Evolutionary conservation across 2,329 filamentous ascomycete species (phyloP), one percentile per base, ranked within the genome.

Genomic region (Paecilomyces sp.): DNA sequence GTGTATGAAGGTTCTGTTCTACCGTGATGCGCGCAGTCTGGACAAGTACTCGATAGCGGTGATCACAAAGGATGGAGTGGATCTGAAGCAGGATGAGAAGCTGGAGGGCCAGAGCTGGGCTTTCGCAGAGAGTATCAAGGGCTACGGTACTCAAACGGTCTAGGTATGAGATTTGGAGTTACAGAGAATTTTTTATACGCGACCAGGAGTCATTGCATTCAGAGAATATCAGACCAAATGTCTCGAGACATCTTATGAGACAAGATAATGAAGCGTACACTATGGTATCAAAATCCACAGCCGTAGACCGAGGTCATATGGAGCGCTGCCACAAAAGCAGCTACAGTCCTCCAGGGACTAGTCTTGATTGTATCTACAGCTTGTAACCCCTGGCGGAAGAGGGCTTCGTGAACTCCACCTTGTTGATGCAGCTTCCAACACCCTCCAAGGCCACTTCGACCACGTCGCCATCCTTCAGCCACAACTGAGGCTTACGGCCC

Each of bases 1-100:
- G 79, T 96, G 92, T 78, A 92, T 99, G 90, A 97, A 97, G 85
- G 93, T 97, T 57, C 83, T 99, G 62, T 99, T 90, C 81, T 99
- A 99, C 82, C 86, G 94, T 69, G 94, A 99, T 78, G 94, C 94
- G 53, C 87, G 94, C 76, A 95, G 90, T 79, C 79, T 94, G 78
- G 92, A 97, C 78, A 83, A 85, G 67, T 99, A 97, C 81, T 94
- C 90, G 65, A 88, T 97, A 73, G 93, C 93, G 22, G 83, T 97
- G 58, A 83, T 99, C 59, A 94, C 90, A 59, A 89, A 91, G 78
- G 90, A 91, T 55, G 91, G 90, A n/a, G 87, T 97, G 61, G 89
- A 95, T 58, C 74, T 97, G 66, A 88, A 88, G 75, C 86, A 95
- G 77, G 80, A 89, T 69, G 90, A 96, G 81, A 87, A 92, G 83